phyloP scores from a whole-genome alignment of 495 filamentous ascomycete genomes.

The Penicillium robsamsonii region DNA sequence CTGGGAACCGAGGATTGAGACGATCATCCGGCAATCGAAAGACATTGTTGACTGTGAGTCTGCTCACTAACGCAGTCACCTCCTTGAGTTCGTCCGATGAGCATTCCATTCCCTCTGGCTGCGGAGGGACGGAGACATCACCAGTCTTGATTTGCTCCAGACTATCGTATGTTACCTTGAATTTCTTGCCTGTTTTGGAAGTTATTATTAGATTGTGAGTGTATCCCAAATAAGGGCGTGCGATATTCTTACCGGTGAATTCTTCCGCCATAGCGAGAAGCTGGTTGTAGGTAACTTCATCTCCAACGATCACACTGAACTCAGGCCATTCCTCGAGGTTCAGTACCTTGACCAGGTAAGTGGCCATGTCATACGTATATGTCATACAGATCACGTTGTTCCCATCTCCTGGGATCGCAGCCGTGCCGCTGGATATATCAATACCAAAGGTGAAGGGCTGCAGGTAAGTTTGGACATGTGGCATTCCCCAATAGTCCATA shows the following conservation, averaged over 20 bases:
- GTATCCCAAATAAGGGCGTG: neutral
- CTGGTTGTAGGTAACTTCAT: conserved; percentile 49
- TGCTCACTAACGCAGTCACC: conserved; percentile 32
- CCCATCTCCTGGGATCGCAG: conserved; percentile 53
- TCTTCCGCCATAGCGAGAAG: conserved; percentile 45
- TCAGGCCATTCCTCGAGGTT: conserved; percentile 48
- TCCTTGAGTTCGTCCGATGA: conserved; percentile 31
- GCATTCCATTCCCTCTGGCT: conserved; percentile 21
- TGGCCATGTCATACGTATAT: conserved; percentile 51
- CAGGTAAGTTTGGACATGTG: conserved; percentile 41
- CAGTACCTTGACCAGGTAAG: conserved; percentile 46
- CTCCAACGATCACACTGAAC: conserved; percentile 43
- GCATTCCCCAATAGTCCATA: conserved; percentile 56
- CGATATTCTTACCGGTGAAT: conserved; percentile 37
- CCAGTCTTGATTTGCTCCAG: conserved; percentile 46
- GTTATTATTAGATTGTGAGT: neutral
- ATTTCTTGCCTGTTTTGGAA: conserved; percentile 42
- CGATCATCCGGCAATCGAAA: conserved; percentile 33
- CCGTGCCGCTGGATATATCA: conserved; percentile 44
- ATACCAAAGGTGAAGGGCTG: conserved; percentile 42
- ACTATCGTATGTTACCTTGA: conserved; percentile 48
- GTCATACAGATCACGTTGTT: conserved; percentile 50
- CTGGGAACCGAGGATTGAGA: conserved; percentile 28
- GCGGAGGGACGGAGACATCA: conserved; percentile 47
- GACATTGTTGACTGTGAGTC: conserved; percentile 32